Conservation (phyloP, 2,329 filamentous ascomycete genomes). For the Penicillium sp. region DNA sequence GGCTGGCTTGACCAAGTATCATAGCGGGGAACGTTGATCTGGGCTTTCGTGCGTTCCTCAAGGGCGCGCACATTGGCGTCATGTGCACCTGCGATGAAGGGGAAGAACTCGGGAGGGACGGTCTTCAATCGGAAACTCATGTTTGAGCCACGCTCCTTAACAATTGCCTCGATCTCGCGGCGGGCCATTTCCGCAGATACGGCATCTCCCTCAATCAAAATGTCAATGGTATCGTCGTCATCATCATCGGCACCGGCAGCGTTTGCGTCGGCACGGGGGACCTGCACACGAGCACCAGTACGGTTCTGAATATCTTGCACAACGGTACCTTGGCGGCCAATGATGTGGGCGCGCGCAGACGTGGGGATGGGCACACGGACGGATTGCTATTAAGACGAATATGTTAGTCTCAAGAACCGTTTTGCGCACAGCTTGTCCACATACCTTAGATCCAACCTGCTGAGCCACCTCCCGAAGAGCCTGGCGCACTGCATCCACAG, state of each 20-base stretch:
- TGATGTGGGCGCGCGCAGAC: constrained; percentile 83
- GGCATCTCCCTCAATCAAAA: constrained; percentile 86
- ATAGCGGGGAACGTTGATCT: constrained; percentile 79
- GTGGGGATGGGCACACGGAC: constrained; percentile 77
- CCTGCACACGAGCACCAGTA: constrained; percentile 84
- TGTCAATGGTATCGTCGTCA: constrained; percentile 74
- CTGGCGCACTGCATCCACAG: constrained; percentile 78
- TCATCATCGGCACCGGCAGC: constrained; percentile 69
- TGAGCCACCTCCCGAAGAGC: constrained; percentile 85
- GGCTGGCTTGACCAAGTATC: constrained; percentile 69
- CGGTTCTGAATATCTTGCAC: constrained; percentile 88
- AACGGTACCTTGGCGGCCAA: constrained; percentile 84
- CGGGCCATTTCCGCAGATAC: constrained; percentile 81
- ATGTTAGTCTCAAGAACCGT: background rate
- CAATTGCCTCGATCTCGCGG: constrained; percentile 81
- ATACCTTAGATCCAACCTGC: constrained; percentile 81
- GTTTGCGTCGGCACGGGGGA: constrained; percentile 74
- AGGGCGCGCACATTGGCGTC: constrained; percentile 67
- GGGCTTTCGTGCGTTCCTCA: constrained; percentile 71
- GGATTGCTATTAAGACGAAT: constrained; percentile 52
- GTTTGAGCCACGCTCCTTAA: constrained; percentile 78
- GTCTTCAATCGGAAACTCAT: constrained; percentile 77
- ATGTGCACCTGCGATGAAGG: constrained; percentile 83
- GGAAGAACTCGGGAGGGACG: constrained; percentile 89
- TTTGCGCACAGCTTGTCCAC: constrained; percentile 22